Evolutionary conservation across 2,329 filamentous ascomycete species (phyloP).

Genomic region (Monosporascus cannonballus): DNA sequence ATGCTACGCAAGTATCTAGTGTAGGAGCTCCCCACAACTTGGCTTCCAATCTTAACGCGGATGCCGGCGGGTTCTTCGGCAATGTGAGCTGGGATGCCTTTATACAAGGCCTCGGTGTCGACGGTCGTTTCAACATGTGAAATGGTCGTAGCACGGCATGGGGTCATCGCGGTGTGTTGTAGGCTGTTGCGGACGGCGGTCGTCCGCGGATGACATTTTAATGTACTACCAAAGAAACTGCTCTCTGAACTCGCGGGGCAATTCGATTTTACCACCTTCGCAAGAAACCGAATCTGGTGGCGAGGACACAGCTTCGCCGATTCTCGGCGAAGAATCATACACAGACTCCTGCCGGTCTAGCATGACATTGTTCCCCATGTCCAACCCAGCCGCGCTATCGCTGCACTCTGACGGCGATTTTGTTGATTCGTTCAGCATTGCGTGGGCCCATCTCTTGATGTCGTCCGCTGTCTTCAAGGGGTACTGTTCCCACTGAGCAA

Average conservation of each 20-base stretch:
- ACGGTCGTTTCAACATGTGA: neutral
- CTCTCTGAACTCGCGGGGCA: conserved; percentile 1
- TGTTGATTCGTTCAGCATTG: neutral
- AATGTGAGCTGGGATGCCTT: conserved; percentile 1
- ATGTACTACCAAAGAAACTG: conserved; percentile 4
- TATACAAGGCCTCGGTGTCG: neutral
- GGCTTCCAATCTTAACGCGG: neutral
- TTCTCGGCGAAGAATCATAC: neutral
- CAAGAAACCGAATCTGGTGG: neutral
- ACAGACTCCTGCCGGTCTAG: neutral
- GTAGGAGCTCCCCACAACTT: neutral
- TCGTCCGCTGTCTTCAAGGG: conserved; percentile 1
- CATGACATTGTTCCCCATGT: neutral
- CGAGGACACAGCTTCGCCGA: neutral
- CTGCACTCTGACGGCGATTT: neutral
- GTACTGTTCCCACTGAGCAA: conserved; percentile 3
- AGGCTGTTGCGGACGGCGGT: too few relatives aligned
- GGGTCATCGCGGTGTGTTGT: neutral
- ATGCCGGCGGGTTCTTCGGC: conserved; percentile 1
- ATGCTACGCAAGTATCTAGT: conserved; percentile 1
- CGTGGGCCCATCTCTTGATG: conserved; percentile 1
- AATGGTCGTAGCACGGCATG: too few relatives aligned
- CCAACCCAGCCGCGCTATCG: neutral
- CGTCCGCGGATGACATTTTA: too few relatives aligned
- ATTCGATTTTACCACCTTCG: neutral